A percentile compares a stretch with the other conserved stretches of the same genome.
Evolutionary conservation across 2,329 filamentous ascomycete species (phyloP).

Genomic region (Diaporthe destruens): DNA sequence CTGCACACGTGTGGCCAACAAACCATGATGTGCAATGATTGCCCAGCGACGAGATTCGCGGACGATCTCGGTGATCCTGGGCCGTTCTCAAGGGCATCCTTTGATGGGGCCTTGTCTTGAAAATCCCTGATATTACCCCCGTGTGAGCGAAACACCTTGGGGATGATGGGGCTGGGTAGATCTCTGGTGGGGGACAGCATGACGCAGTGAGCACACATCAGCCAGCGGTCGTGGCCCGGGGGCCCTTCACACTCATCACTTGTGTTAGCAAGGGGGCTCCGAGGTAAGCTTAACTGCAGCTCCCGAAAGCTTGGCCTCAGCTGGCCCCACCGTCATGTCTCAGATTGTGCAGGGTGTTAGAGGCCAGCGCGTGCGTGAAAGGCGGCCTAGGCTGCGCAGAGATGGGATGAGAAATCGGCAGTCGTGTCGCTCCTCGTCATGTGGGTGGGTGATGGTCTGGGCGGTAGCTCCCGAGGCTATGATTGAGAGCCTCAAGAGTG

Average conservation of each 20-base stretch:
- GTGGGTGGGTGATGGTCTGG: background rate
- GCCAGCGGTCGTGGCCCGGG: background rate
- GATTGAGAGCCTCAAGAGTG: background rate
- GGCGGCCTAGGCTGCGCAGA: background rate
- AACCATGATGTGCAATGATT: background rate
- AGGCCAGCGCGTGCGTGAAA: conserved; percentile 8
- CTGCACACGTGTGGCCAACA: conserved; percentile 1
- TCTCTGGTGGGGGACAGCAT: background rate
- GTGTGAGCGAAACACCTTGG: conserved; percentile 19
- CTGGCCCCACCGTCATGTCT: conserved; percentile 31
- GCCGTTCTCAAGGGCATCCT: conserved; percentile 2
- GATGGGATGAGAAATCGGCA: conserved; percentile 27
- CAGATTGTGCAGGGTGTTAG: conserved; percentile 30
- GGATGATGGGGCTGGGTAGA: background rate
- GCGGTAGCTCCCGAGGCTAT: conserved; percentile 7
- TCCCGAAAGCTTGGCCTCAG: conserved; percentile 35
- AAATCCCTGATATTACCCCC: conserved; percentile 16
- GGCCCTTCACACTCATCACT: conserved; percentile 3
- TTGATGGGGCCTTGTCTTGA: conserved; percentile 7
- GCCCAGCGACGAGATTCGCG: conserved; percentile 8
- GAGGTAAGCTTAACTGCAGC: conserved; percentile 37
- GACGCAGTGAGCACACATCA: background rate
- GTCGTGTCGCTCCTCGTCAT: conserved; percentile 6
- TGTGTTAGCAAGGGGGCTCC: conserved; percentile 10
- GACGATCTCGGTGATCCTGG: conserved; percentile 26